Evolutionary conservation across 2,329 filamentous ascomycete genomes (phyloP), one percentile per base, ranked within the genome.

Genomic region (Clarireedia sp.): DNA sequence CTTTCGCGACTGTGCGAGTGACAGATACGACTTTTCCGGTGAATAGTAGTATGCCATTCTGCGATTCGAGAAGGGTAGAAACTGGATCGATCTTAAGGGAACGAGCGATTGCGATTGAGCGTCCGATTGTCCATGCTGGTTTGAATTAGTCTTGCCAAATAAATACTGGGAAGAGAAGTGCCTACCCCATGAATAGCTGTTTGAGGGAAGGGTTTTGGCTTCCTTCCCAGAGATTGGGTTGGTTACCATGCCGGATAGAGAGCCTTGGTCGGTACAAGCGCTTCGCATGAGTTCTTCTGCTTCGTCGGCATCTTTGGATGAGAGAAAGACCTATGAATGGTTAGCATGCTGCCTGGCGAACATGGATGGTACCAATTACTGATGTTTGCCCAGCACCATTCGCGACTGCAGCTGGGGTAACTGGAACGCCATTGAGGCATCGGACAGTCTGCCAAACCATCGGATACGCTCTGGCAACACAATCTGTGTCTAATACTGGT

Each of bases 41-140:
- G 49, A 66, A 67, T 41, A 68, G 55, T n/a, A 65, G 57, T 16
- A 63, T 41, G 17, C 66, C 66, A 14, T 62, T 61, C 53, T 67
- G 60, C n/a, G 60, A 56, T 33, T 48, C 26, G n/a, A 68, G 61
- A 12, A 68, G 62, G 9, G 58, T 51, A 29, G 58, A 51, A 21
- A 68, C 57, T 19, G 63, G 62, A 37, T 67, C 62, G 26, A 56
- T 48, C 53, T 67, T 67, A 8, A 61, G 52, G 24, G 60, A 62
- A 33, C 65, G 63, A 16, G 64, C 61, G 38, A 72, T 69, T 12
- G 75, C 78, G 24, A 85, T 81, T 6, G 78, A 80, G 3, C 82
- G 73, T 0, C 83, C 82, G 29, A 86, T 85, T 37, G 70, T 66
- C 74, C 74, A 77, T 36, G 66, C 65, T 65, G n/a, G 26, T 16